A percentile compares a stretch with the other conserved stretches of the same genome.
phyloP scores from a whole-genome alignment of 2,329 filamentous ascomycete genomes.

The Arachnopeziza araneosa region DNA sequence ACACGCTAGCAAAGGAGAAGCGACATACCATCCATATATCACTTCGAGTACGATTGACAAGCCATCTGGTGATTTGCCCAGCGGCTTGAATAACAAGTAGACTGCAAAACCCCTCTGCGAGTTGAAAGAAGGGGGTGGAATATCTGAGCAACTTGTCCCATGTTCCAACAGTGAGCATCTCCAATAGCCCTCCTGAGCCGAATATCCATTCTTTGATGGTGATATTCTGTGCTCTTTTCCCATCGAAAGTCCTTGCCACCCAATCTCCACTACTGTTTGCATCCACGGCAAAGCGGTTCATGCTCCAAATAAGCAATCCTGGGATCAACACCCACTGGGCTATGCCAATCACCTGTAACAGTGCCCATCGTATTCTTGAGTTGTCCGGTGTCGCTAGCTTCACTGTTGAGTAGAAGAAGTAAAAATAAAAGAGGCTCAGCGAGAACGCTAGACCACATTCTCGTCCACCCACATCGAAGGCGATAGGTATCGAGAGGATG shows the following conservation, averaged over 20 bases:
- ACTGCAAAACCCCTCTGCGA: constrained; percentile 94
- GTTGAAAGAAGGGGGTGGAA: constrained; percentile 89
- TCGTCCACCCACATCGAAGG: constrained; percentile 94
- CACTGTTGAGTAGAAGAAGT: constrained; percentile 78
- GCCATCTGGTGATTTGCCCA: constrained; percentile 89
- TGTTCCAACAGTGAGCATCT: constrained; percentile 71
- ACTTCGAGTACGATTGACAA: constrained; percentile 87
- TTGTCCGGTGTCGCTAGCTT: constrained; percentile 74
- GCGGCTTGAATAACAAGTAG: constrained; percentile 91
- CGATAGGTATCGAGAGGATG: constrained; percentile 90
- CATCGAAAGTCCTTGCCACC: constrained; percentile 73
- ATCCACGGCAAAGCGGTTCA: constrained; percentile 93
- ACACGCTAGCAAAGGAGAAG: not conserved
- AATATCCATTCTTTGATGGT: constrained; percentile 80
- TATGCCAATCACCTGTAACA: constrained; percentile 64
- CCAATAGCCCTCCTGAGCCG: constrained; percentile 75
- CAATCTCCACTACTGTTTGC: constrained; percentile 65
- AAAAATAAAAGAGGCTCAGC: constrained; percentile 81
- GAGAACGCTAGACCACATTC: constrained; percentile 94
- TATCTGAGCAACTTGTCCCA: constrained; percentile 89
- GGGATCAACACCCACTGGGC: constrained; percentile 87
- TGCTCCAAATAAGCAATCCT: constrained; percentile 83
- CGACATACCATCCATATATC: constrained; percentile 88
- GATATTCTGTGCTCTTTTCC: constrained; percentile 57
- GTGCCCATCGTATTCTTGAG: constrained; percentile 67